Base-by-base conservation (phyloP, 345 rosid species). In the Citrus hindsii region DNA sequence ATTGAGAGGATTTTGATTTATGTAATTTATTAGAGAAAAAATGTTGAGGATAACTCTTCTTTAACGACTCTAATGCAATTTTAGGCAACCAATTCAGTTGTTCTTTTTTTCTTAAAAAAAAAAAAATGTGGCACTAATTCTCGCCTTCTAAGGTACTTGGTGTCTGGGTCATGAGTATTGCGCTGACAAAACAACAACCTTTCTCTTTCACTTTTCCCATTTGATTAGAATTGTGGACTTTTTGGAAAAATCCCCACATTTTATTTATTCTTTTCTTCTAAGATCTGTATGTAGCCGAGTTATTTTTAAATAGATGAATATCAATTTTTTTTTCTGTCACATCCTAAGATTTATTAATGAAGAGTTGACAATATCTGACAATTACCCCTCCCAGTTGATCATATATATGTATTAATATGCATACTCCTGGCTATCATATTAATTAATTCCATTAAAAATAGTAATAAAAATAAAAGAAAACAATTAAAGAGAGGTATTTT, bases 281-380 rank as follows among this genome's bases (percentile, higher is more conserved):
- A 12, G 18, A 22, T 42, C 9, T 25, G 35, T 46, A 3, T 0
- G 19, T 2, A 37, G 4, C n/a, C 7, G 19, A 1, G 37, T 74
- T 13, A 28, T 5, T 16, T 74, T 25, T 13, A 33, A 38, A 61
- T 14, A 25, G 10, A n/a, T 37, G 38, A n/a, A 53, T 55, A 12
- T 61, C 22, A 8, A 42, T 12, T 42, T 12, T 18, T 35, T 58
- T 56, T 59, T 55, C n/a, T 22, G 65, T 59, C 65, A 13, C 51
- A 73, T 61, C 2, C 1, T 24, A 33, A 37, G 55, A 37, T 37
- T 73, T 59, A 24, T 37, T 13, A 58, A 73, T 58, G 33, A 19
- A 30, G 77, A 64, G 78, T 51, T 65, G 78, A 64, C 78, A 30
- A 30, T 21, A 3, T 63, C n/a, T n/a, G 53, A 24, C 32, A 33